Evolutionary conservation across 2,329 filamentous ascomycete species (phyloP).

Genomic region (Neospermospora avenae): DNA sequence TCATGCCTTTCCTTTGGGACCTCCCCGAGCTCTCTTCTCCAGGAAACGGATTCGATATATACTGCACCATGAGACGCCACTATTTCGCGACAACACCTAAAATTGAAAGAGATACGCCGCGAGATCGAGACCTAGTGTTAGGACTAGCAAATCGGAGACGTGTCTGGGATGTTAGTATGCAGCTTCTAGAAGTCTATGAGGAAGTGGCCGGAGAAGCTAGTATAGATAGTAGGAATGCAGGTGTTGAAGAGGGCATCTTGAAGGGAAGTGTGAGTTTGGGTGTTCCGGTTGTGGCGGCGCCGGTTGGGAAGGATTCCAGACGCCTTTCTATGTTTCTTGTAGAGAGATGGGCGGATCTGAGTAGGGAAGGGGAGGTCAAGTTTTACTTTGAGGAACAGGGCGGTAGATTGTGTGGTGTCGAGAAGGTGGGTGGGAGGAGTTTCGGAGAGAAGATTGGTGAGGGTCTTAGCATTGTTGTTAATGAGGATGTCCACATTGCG

Average conservation of each 20-base stretch:
- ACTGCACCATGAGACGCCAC: constrained; percentile 12
- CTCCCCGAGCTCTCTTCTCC: constrained; percentile 2
- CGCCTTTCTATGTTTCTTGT: constrained; percentile 6
- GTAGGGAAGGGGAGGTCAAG: background rate
- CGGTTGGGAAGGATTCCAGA: constrained; percentile 3
- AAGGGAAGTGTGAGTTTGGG: constrained; percentile 6
- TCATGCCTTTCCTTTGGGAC: constrained; percentile 21
- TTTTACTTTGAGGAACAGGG: constrained; percentile 10
- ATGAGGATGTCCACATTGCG: background rate
- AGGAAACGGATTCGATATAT: constrained; percentile 16
- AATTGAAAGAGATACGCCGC: background rate
- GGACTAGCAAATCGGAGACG: constrained; percentile 2
- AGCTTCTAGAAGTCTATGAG: background rate
- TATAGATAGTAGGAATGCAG: background rate
- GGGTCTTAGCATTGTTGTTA: background rate
- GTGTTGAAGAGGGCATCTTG: background rate
- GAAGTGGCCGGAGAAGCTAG: background rate
- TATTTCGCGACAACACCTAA: constrained; percentile 13
- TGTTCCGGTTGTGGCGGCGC: constrained; percentile 14
- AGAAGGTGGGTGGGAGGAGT: background rate
- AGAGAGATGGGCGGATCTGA: constrained; percentile 6
- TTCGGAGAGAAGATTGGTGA: constrained; percentile 1
- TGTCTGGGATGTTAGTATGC: background rate
- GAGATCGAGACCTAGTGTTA: background rate
- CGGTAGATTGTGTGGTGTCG: constrained; percentile 10